Evolutionary conservation across 2,329 filamentous ascomycete species (phyloP).

Genomic region (Macrophomina tecta): DNA sequence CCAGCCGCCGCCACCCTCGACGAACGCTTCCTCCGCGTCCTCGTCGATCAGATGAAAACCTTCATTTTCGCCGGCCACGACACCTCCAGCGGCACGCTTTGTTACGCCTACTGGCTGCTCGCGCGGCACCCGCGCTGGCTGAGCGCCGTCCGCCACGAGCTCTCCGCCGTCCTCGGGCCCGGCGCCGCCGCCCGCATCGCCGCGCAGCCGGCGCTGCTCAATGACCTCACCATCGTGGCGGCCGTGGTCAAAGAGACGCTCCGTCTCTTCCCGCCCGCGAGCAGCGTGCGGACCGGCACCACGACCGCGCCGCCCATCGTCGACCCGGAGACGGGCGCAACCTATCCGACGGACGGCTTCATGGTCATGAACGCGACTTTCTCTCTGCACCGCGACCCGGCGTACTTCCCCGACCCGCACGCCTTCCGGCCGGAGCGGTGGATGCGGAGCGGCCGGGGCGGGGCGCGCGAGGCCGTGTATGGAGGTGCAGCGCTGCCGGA

Average conservation of each 20-base stretch:
- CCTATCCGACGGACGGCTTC: background rate
- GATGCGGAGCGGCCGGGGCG: background rate
- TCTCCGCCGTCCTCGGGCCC: slow-evolving; percentile 39
- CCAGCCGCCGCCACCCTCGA: background rate
- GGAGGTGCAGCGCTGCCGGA: background rate
- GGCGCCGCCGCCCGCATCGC: slow-evolving; percentile 30
- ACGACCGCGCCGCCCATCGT: slow-evolving; percentile 5
- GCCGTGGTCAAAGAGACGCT: slow-evolving; percentile 46
- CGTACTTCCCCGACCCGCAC: slow-evolving; percentile 2
- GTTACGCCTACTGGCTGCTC: slow-evolving; percentile 39
- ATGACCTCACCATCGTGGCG: slow-evolving; percentile 37
- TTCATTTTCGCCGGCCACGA: slow-evolving; percentile 47
- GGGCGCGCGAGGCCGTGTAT: background rate
- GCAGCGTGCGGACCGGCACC: slow-evolving; percentile 8
- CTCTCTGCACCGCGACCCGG: background rate
- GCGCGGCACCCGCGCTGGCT: slow-evolving; percentile 35
- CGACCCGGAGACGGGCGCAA: background rate
- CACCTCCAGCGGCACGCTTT: slow-evolving; percentile 40
- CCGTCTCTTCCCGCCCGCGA: slow-evolving; percentile 39
- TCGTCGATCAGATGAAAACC: background rate
- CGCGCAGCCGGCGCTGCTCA: slow-evolving; percentile 36
- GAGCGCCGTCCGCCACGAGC: slow-evolving; percentile 36
- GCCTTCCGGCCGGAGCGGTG: slow-evolving; percentile 19
- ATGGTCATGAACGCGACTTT: background rate
- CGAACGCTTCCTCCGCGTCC: background rate